Evolutionary conservation across 345 rosid species (phyloP), one percentile per base, ranked within the genome.

Genomic region (Brassica cretica): DNA sequence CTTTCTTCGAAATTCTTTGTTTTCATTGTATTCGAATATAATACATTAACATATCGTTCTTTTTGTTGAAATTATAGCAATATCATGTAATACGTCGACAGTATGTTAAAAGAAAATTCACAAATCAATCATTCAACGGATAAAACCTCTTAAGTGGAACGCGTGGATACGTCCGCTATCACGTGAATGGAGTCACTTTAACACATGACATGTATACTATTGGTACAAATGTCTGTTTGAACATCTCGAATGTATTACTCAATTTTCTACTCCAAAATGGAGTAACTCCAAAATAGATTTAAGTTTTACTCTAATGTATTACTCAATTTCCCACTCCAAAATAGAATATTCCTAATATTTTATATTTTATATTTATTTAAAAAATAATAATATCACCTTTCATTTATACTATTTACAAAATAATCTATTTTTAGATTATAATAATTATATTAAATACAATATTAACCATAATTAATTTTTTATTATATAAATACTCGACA

Each of bases 151-250:
- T n/a, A 29, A 44, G 64, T 44, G 76, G 59, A 72, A 72, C 44
- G 66, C 60, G 56, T 72, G 58, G 39, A 25, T 72, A 72, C 58
- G 11, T 62, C 75, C 65, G 60, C 68, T 9, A 61, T 41, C 68
- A 72, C 59, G 44, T 61, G 16, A 41, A 25, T 70, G 15, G 41
- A 9, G 27, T 15, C 32, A 27, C 76, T 61, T 41, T 46, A 7
- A 37, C 35, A 71, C 53, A 55, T 27, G 30, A 35, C 41, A 35
- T 8, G 8, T 33, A 19, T 10, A 29, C n/a, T 11, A 33, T 14
- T 71, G n/a, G 8, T 29, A n/a, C 32, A 12, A 27, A 27, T 15
- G 16, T 32, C 18, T 19, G 24, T 33, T n/a, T n/a, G n/a, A n/a
- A n/a, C n/a, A n/a, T n/a, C n/a, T n/a, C n/a, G n/a, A n/a, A 21